Base-by-base conservation (phyloP, 2,329 filamentous ascomycete genomes). In the Bipolaris oryzae region DNA sequence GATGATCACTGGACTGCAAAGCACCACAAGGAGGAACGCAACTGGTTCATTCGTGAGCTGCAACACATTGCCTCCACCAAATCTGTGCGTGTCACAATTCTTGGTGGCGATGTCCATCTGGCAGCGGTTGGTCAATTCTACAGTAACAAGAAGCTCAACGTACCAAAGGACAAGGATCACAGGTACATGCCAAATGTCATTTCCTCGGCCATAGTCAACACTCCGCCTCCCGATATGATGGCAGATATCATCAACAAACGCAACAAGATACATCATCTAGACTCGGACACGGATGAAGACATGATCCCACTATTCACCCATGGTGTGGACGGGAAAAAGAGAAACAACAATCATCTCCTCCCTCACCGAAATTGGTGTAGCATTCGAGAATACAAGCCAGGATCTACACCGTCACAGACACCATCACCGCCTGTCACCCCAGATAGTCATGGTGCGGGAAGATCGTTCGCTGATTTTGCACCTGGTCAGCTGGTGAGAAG, bases 1-100 rank as follows among this genome's bases (percentile, higher is more conserved):
- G 94, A 97, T 72, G 95, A 98, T 75, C 94, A 99, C 73, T 99
- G 95, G 95, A 97, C 94, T 0, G 91, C 94, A 35, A 96, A 92
- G 73, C 91, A 92, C 71, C 93, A 98, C 79, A 99, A 98, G 74
- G 83, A 87, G 23, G 95, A 99, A 77, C 87, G 95, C 48, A 91
- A 88, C 60, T 89, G 91, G 76, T 83, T 98, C 60, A 86, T 99
- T 38, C 90, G 95, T 72, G 92, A 97, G 68, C 80, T 99, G 23
- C 96, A 99, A 76, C 92, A 96, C 69, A 82, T 99, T 57, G 93
- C 96, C 7, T 92, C 91, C 20, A 92, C 95, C 74, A 96, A 96
- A 74, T 96, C 92, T 13, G 85, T 97, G 48, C 89, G 95, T 41
- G 83, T 99, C 49, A 98, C 94, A 0, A 92, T 99, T 58, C 83